Base-by-base conservation (phyloP, 768 basidiomycete species). In the Psilocybe subaeruginosa region DNA sequence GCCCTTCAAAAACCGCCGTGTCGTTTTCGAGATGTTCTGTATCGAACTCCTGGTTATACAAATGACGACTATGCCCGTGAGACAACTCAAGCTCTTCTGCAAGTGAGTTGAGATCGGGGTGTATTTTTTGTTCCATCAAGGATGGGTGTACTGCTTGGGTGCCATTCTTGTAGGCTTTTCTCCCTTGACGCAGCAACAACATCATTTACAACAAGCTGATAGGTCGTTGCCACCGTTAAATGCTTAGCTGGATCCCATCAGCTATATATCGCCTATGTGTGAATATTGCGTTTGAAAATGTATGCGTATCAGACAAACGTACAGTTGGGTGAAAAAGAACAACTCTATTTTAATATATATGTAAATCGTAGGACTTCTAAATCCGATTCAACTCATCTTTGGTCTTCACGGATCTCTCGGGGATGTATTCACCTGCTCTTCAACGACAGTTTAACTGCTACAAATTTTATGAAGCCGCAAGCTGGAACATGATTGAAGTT, bases 61-160 rank as follows among this genome's bases (percentile, higher is more conserved):
- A 16, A 48, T 39, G 45, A 45, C 37, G 50, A 29, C 30, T 50
- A 35, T 47, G 63, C 5, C 14, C 59, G 37, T 45, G 47, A 29
- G 65, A 35, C n/a, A 64, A 56, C 39, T 52, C 52, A 1, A 55
- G 43, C 33, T 72, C 66, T n/a, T 73, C 67, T 41, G 71, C 61
- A 23, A 76, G 65, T 33, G 72, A 70, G 59, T 75, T 70, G 29
- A 78, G 67, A 58, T 81, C 68, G 53, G 77, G 74, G 52, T 78
- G 79, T 43, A 80, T 80, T 65, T 72, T 77, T 30, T 69, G 72
- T 35, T 71, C 66, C 11, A 72, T 52, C 46, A 59, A 54, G 19
- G 48, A 48, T 9, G 58, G 27, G 19, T 16, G n/a, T 43, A 27
- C 27, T n/a, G 23, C 23, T 14, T 31, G 16, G 33, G 17, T 30